A percentile compares a stretch with the other conserved stretches of the same genome.
Conservation (phyloP, 2,329 filamentous ascomycete genomes). For the Talaromyces sp. region DNA sequence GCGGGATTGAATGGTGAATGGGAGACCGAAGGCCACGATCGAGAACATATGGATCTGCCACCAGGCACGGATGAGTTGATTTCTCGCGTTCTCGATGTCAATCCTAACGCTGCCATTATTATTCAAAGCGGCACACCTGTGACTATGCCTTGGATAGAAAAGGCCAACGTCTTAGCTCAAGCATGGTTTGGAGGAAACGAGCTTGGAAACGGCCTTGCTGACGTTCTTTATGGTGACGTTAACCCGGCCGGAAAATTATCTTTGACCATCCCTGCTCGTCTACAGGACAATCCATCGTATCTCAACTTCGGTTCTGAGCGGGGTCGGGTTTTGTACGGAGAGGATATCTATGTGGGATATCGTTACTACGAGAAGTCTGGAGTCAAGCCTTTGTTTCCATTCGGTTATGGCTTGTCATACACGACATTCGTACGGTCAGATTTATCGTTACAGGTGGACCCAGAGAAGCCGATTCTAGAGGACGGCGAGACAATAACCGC, state of each 20-base stretch:
- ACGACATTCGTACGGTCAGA: constrained; percentile 60
- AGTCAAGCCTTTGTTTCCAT: constrained; percentile 64
- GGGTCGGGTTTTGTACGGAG: constrained; percentile 67
- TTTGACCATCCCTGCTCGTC: constrained; percentile 62
- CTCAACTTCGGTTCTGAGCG: constrained; percentile 69
- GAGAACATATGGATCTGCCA: constrained; percentile 54
- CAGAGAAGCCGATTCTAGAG: constrained; percentile 33
- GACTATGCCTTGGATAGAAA: constrained; percentile 45
- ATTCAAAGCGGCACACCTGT: constrained; percentile 71
- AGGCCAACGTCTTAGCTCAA: constrained; percentile 58
- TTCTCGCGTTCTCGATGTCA: constrained; percentile 58
- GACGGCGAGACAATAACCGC: constrained; percentile 46
- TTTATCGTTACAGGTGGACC: constrained; percentile 31
- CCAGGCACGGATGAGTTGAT: constrained; percentile 56
- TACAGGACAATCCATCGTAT: constrained; percentile 69
- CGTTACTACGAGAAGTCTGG: constrained; percentile 71
- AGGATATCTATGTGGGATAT: constrained; percentile 77
- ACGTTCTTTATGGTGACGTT: constrained; percentile 67
- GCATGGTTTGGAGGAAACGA: constrained; percentile 89
- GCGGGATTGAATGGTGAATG: constrained; percentile 74
- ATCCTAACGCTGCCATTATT: constrained; percentile 66
- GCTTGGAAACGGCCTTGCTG: constrained; percentile 73
- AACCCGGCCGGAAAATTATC: constrained; percentile 73
- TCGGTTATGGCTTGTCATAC: constrained; percentile 76
- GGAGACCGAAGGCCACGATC: constrained; percentile 69